Base-by-base conservation (phyloP, 2,329 filamentous ascomycete genomes). In the Xylaria sp. region DNA sequence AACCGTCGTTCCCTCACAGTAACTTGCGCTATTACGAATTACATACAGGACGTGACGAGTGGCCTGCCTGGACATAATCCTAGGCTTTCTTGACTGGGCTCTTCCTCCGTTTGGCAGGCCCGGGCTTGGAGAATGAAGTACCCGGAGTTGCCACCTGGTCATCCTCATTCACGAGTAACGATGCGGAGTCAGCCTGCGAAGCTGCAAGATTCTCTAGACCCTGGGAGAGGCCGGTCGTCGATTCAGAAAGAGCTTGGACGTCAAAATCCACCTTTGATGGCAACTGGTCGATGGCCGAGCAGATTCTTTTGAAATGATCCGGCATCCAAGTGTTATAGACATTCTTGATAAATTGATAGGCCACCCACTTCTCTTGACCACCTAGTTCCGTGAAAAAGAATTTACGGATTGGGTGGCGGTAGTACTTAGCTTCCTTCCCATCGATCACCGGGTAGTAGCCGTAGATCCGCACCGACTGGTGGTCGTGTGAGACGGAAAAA, bases 401-500 rank as follows among this genome's bases (percentile, higher is more conserved):
- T 0, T n/a, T 64, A 40, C 63, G 73, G 58, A 84, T 81, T 0
- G 73, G 72, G 68, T 84, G 77, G 25, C 79, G 79, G 75, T 82
- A 81, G 66, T 80, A 83, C 23, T 76, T 77, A 12, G 69, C 10
- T 16, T 40, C 77, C 8, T 78, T 68, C 1, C 77, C 72, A 23
- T 76, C 65, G 25, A 83, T 78, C 3, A 81, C 76, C 1, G 81
- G 73, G 64, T 84, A 84, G 62, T 83, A 76, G 32, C 80, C 79
- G 68, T 82, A 83, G 42, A 84, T 83, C 21, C 77, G 69, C 5
- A 81, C 80, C 0, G 69, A 69, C 1, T 42, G 8, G 50, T 79
- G 55, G 69, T 81, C 78, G 50, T 81, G 75, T 6, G 81, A 83
- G 70, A 84, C 70, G 3, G 82, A 85, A 67, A 84, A 85, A 23